Evolutionary conservation across 2,329 filamentous ascomycete genomes (phyloP), one percentile per base, ranked within the genome.

Genomic region (Escovopsis sp.): DNA sequence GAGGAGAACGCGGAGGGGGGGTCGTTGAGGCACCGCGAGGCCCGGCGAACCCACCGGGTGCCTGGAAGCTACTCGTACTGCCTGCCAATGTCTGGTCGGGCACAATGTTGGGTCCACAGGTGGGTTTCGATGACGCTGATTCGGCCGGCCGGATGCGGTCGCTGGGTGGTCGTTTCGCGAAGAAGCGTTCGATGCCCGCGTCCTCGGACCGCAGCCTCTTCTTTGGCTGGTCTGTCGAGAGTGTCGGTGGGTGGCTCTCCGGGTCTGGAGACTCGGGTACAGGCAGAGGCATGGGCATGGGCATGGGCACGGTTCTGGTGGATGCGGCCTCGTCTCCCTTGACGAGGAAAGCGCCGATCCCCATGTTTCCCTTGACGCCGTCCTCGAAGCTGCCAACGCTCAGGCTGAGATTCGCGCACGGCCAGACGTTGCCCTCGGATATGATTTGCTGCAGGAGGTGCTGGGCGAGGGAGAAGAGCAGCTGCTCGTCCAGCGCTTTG

Each of bases 371-470:
- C 34, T 72, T 76, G 44, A 89, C 67, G 2, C 85, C 84, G 49
- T 95, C 87, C 58, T 96, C 88, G 49, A 96, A 95, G 0, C 86
- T 88, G n/a, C 78, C 80, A 20, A 96, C 85, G 48, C 82, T 88
- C 37, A 96, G 64, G 44, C 84, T 91, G 8, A 98, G 67, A 55
- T 94, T 91, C n/a, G 78, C 70, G 56, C 91, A 96, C 7, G 91
- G 91, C 86, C 87, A 96, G 13, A 84, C 79, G 40, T 72, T 68
- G 1, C 84, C 86, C 49, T 94, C 86, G 2, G 74, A 71, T 10
- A 85, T 70, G 31, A 94, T 78, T 51, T 94, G 87, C 20, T 72
- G 72, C 4, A 96, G 68, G 14, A 96, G 66, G 16, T 72, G 79
- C 56, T 79, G 86, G 9, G 85, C 82, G 32, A 94, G 68, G 14